These are phyloP conservation scores for Cladosporium sp. DNA, from an alignment of 2,329 filamentous ascomycete species.

Conservation along the genomic window DNA sequence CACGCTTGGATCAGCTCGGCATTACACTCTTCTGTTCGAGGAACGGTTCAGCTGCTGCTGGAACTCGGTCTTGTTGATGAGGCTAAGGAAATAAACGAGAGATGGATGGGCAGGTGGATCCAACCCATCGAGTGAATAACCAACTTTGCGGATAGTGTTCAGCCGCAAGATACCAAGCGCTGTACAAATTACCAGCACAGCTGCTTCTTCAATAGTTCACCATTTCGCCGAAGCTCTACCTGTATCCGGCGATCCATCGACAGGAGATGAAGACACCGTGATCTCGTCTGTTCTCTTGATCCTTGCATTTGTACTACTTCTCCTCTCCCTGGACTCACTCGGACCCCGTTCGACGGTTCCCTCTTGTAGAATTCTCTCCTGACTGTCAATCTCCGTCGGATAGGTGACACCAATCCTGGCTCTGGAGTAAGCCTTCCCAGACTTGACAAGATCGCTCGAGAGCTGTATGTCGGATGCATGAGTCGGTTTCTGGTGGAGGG, in stretches of 20 bases:
- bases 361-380: background rate
- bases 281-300: constrained; percentile 1
- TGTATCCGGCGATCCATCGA: background rate
- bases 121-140: background rate
- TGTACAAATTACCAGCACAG: too few species aligned
- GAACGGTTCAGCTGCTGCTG: constrained; percentile 58
- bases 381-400: background rate
- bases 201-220: too few species aligned
- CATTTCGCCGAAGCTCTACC: too few species aligned
- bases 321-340: background rate
- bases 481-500: background rate
- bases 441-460: background rate
- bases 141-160: too few species aligned
- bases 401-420: constrained; percentile 1
- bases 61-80: constrained; percentile 63
- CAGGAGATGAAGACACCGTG: background rate
- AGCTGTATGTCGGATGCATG: background rate
- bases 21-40: constrained; percentile 60
- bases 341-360: background rate
- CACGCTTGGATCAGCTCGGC: constrained; percentile 66
- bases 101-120: constrained; percentile 67
- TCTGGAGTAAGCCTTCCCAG: constrained; percentile 1
- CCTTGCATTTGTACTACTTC: background rate
- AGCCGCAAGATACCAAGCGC: too few species aligned
- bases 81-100: constrained; percentile 56